A percentile compares a stretch with the other conserved stretches of the same genome.
phyloP scores from a whole-genome alignment of 164 flowering plant genomes.

The Houttuynia cordata region DNA sequence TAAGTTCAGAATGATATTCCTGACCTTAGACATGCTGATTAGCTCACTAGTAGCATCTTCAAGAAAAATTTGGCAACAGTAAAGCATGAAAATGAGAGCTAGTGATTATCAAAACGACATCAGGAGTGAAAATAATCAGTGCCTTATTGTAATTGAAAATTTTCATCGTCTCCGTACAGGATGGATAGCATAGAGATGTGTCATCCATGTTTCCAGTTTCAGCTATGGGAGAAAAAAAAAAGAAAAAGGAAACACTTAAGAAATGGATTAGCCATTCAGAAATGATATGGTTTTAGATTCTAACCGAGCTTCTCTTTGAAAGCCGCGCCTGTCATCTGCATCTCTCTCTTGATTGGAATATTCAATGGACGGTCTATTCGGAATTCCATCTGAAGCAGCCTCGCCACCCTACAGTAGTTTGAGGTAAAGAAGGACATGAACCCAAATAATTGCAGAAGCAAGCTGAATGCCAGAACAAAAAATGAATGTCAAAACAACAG shows the following conservation, averaged over 20 bases:
- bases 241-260: neutral
- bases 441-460: slow-evolving; percentile 99
- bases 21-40: slow-evolving; percentile 1
- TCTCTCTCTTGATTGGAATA: slow-evolving; percentile 30
- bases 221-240: no score
- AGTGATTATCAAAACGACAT: neutral
- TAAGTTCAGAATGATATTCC: neutral
- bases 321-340: slow-evolving; percentile 37
- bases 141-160: neutral
- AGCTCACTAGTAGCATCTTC: slow-evolving; percentile 1
- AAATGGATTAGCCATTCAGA: neutral
- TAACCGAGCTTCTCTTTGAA: slow-evolving; percentile 39
- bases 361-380: slow-evolving; percentile 20
- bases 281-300: neutral
- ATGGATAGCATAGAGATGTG: no score
- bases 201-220: neutral
- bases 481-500: slow-evolving; percentile 46
- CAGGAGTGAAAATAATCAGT: neutral
- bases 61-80: neutral
- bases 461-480: slow-evolving; percentile 79
- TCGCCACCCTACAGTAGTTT: slow-evolving; percentile 94
- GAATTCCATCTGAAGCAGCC: slow-evolving; percentile 24
- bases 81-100: neutral
- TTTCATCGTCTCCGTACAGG: neutral
- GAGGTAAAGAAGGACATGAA: slow-evolving; percentile 99